phyloP scores from a whole-genome alignment of 2,329 filamentous ascomycete genomes.

The Aureobasidium sp. region DNA sequence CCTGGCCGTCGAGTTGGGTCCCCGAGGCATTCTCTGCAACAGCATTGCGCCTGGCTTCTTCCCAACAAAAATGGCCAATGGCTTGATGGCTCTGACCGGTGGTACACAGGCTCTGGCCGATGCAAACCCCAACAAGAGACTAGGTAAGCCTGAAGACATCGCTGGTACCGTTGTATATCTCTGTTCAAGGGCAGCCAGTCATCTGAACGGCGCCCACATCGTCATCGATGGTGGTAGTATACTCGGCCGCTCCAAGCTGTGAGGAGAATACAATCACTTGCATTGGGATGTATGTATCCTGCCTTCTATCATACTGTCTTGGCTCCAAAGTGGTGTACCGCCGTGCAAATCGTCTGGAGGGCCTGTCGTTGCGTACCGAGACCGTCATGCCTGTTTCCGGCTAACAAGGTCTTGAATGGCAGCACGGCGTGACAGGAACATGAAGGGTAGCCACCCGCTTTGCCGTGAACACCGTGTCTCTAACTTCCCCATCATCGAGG shows the following conservation, averaged over 20 bases:
- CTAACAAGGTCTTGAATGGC: slow-evolving; percentile 2
- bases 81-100: slow-evolving; percentile 61
- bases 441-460: background rate
- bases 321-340: background rate
- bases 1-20: slow-evolving; percentile 75
- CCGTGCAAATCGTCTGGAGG: background rate
- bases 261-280: background rate
- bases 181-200: slow-evolving; percentile 54
- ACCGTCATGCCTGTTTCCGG: background rate
- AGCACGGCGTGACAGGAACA: background rate
- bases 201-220: slow-evolving; percentile 64
- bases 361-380: background rate
- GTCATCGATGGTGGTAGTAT: slow-evolving; percentile 60
- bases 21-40: slow-evolving; percentile 69
- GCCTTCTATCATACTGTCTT: slow-evolving; percentile 2
- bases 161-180: slow-evolving; percentile 70
- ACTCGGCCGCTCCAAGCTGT: slow-evolving; percentile 15
- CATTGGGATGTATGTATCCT: background rate
- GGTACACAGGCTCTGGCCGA: slow-evolving; percentile 53
- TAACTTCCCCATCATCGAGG: background rate
- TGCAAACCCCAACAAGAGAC: slow-evolving; percentile 55
- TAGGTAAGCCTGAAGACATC: slow-evolving; percentile 69
- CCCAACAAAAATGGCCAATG: slow-evolving; percentile 65
- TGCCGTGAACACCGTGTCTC: background rate
- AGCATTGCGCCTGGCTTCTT: slow-evolving; percentile 62